A percentile compares a stretch with the other conserved stretches of the same genome.
These are phyloP conservation scores for Cubamyces lactineus DNA, from an alignment of 768 basidiomycete species.

Conservation along the genomic window DNA sequence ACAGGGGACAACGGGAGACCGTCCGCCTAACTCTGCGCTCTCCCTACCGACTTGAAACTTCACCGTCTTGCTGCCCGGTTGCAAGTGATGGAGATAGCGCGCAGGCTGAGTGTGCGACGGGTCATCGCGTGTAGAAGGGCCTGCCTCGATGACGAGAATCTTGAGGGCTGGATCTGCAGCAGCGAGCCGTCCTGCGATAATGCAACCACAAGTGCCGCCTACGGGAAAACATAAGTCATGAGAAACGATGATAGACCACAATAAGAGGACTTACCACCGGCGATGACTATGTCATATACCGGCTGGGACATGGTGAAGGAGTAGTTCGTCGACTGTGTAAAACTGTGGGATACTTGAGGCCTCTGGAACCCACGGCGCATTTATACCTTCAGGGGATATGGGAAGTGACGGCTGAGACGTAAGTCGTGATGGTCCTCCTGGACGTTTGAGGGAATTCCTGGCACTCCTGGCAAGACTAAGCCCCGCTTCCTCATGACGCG, in stretches of 20 bases:
- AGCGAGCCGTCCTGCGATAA: slow-evolving; percentile 57
- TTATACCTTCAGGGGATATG: too few relatives aligned
- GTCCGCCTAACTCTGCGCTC: slow-evolving; percentile 49
- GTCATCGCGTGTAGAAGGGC: slow-evolving; percentile 51
- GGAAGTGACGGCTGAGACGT: too few relatives aligned
- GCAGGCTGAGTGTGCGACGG: slow-evolving; percentile 57
- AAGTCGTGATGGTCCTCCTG: too few relatives aligned
- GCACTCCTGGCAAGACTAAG: too few relatives aligned
- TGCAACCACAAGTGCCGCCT: slow-evolving; percentile 53
- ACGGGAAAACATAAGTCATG: background rate
- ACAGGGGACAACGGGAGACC: slow-evolving; percentile 45
- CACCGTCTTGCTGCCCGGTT: slow-evolving; percentile 44
- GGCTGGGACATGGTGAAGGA: too few relatives aligned
- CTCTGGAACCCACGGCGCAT: too few relatives aligned
- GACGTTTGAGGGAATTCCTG: too few relatives aligned
- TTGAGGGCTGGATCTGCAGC: slow-evolving; percentile 55
- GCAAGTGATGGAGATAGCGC: slow-evolving; percentile 48
- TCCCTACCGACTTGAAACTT: slow-evolving; percentile 44
- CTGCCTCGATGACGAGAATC: slow-evolving; percentile 65
- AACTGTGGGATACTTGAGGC: too few relatives aligned
- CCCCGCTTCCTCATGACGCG: too few relatives aligned
- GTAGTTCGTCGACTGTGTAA: too few relatives aligned
- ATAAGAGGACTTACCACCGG: slow-evolving; percentile 26
- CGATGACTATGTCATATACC: slow-evolving; percentile 24
- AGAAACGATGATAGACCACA: background rate